A percentile compares a stretch with the other conserved stretches of the same genome.
Evolutionary conservation across 805 yeast genomes (phyloP).

Genomic region (Blastobotrys mokoenaii): DNA sequence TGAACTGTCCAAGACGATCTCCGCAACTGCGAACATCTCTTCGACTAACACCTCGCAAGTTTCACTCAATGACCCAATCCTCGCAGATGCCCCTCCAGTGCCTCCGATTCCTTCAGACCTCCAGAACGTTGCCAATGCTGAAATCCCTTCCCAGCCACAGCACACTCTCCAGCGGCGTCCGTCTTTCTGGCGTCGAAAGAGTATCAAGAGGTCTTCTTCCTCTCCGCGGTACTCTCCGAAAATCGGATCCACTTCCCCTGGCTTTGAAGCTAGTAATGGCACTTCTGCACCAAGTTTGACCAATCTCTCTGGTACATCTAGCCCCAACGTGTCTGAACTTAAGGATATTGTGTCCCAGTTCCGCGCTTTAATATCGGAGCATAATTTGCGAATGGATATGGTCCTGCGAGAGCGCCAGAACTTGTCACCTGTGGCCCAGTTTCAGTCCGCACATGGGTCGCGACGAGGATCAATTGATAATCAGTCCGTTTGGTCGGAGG

Average conservation of each 20-base stretch:
- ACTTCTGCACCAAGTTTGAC: too few relatives aligned
- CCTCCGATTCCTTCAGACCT: background rate
- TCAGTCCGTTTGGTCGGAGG: background rate
- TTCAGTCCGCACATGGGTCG: conserved; percentile 3
- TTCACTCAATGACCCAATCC: background rate
- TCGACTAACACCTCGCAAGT: background rate
- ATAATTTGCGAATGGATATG: too few relatives aligned
- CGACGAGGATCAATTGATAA: background rate
- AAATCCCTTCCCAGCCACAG: background rate
- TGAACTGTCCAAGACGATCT: background rate
- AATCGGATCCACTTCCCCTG: too few relatives aligned
- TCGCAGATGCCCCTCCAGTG: background rate
- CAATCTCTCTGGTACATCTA: too few relatives aligned
- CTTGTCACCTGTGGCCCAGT: background rate
- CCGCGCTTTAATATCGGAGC: too few relatives aligned
- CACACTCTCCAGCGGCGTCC: conserved; percentile 11
- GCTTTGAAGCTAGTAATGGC: too few relatives aligned
- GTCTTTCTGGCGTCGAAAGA: conserved; percentile 14
- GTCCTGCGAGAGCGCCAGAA: too few relatives aligned
- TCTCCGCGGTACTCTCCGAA: background rate
- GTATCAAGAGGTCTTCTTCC: background rate
- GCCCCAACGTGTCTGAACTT: too few relatives aligned
- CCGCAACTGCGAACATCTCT: background rate
- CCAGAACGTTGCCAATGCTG: background rate
- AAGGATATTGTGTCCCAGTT: too few relatives aligned